Base-by-base conservation (phyloP, 805 yeast genomes). In the Starmerella tilneyi region DNA sequence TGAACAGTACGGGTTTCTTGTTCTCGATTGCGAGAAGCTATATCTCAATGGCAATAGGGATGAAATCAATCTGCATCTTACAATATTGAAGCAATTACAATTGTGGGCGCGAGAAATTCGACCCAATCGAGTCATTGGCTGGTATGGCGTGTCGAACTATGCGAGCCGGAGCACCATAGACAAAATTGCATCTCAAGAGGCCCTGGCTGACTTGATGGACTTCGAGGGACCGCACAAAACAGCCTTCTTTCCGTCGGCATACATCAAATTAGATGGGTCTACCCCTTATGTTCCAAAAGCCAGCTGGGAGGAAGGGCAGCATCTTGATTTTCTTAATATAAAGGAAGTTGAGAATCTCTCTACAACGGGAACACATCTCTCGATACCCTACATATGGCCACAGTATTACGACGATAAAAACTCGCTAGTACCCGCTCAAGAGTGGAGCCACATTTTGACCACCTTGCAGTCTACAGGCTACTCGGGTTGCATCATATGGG, bases 131-230 rank as follows among this genome's bases (percentile, higher is more conserved):
- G 16, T 33, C 8, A 23, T 33, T 2, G 36, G 36, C 26, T 33
- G 36, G 36, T 33, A 33, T 15, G 36, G 36, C 15, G 36, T 33
- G 15, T 33, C 36, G 16, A 33, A 33, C 36, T 21, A 33, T 15
- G 36, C 36, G 15, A 33, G 21, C 16, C 16, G 19, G 16, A 20
- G 36, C 24, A 23, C 36, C 7, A 30, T n/a, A n/a, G 13, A 33
- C 36, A 33, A 20, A 21, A 33, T 24, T 5, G 36, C 36, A 17
- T 7, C 36, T 8, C 36, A 24, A n/a, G n/a, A 8, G 26, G 36
- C 36, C 1, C 36, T 33, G n/a, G 36, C 36, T 2, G 36, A 33
- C n/a, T 24, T 33, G 26, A 21, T 33, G 9, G 36, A 19, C 26
- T 33, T 33, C 9, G 36, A 33, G 16, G 36, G 36, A n/a, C 36